Percentiles rank a stretch among this genome's conserved stretches.
phyloP scores from a whole-genome alignment of 225 moss, liverwort and hornwort species.

The Ulota crispa region DNA sequence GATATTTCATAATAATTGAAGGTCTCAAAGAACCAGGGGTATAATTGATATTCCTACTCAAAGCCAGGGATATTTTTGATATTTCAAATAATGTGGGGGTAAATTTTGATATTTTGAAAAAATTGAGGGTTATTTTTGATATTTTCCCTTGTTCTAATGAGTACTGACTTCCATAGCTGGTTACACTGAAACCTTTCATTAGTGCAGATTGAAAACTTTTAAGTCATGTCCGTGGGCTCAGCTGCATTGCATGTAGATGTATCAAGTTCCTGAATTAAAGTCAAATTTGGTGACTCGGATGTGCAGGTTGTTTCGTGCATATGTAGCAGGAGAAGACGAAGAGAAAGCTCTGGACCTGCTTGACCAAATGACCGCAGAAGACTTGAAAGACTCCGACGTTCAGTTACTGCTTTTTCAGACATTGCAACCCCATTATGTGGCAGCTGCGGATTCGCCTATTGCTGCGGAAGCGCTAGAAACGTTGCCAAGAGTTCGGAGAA shows the following conservation, averaged over 20 bases:
- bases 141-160: neutral
- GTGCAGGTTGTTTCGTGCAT: conserved; percentile 72
- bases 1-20: too few relatives aligned
- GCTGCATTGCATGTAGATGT: neutral
- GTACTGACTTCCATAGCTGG: neutral
- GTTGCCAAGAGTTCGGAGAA: conserved; percentile 44
- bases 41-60: too few relatives aligned
- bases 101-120: too few relatives aligned
- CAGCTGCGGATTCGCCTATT: conserved; percentile 61
- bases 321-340: conserved; percentile 69
- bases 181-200: neutral
- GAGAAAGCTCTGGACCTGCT: conserved; percentile 51
- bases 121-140: too few relatives aligned
- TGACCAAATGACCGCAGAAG: conserved; percentile 39
- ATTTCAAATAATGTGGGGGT: too few relatives aligned
- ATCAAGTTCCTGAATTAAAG: neutral
- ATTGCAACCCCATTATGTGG: conserved; percentile 66
- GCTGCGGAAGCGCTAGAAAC: conserved; percentile 47
- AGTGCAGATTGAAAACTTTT: neutral
- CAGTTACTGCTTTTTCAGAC: conserved; percentile 58
- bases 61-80: too few relatives aligned
- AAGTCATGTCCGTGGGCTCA: neutral
- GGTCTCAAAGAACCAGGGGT: too few relatives aligned
- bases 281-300: neutral
- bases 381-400: conserved; percentile 58